Conservation (phyloP, 331 rosid species). For the Telfairia occidentalis region DNA sequence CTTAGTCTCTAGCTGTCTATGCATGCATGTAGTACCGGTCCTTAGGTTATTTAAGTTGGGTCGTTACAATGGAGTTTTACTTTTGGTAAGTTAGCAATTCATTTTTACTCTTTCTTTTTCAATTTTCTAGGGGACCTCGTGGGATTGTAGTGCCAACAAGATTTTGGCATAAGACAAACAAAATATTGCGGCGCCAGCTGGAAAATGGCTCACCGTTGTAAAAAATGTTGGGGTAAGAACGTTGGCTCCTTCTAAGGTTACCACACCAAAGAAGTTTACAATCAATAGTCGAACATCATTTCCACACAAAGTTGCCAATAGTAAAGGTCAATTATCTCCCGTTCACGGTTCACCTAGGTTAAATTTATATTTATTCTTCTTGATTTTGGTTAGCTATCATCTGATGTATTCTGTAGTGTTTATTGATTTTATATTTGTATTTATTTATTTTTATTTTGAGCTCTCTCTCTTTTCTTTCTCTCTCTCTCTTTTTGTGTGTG, state of each 20-base stretch:
- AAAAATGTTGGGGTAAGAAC: conserved; percentile 46
- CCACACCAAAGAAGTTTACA: conserved; percentile 43
- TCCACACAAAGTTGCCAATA: conserved; percentile 43
- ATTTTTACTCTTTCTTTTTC: no score
- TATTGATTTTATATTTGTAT: no score
- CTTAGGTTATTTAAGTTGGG: no score
- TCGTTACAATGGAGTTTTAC: no score
- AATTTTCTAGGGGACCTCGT: conserved; percentile 41
- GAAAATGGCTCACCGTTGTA: conserved; percentile 67
- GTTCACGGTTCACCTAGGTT: conserved; percentile 45
- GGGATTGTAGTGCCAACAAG: conserved; percentile 71
- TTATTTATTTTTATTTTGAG: not conserved
- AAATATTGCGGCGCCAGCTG: conserved; percentile 65
- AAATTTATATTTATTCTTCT: not conserved
- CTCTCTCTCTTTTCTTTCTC: not conserved
- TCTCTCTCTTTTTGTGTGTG: not conserved
- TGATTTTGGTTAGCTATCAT: not conserved
- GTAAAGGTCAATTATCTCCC: conserved; percentile 31
- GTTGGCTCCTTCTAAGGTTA: conserved; percentile 31
- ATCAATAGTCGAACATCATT: conserved; percentile 47
- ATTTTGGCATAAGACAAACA: conserved; percentile 97
- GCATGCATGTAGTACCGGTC: no score
- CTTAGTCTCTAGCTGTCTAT: no score
- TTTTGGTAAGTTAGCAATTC: no score
- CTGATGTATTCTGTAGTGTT: not conserved